Conservation (phyloP, 495 filamentous ascomycete species). For the Talaromyces borbonicus region DNA sequence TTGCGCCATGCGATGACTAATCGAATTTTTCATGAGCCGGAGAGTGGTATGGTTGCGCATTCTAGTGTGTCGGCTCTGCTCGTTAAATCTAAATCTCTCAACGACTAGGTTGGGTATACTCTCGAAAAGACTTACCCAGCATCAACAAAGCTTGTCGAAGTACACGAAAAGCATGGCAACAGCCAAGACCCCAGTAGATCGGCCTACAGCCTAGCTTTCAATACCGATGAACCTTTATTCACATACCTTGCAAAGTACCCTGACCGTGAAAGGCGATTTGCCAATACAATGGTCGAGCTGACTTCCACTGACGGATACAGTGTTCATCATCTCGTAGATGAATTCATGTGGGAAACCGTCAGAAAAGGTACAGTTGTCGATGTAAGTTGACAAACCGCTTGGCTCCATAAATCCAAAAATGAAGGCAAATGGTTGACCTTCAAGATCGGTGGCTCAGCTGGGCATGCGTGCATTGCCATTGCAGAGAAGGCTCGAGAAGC, state of each 20-base stretch:
- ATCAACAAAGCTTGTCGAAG: background rate
- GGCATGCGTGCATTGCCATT: background rate
- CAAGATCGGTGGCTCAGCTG: background rate
- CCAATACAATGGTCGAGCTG: background rate
- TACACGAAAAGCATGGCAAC: background rate
- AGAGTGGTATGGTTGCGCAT: conserved; percentile 40
- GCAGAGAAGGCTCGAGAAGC: too few relatives aligned
- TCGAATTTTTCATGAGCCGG: conserved; percentile 42
- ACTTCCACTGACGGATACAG: background rate
- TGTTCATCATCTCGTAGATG: background rate
- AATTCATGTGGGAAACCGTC: background rate
- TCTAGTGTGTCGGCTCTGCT: conserved; percentile 26
- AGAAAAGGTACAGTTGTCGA: background rate
- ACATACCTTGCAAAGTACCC: background rate
- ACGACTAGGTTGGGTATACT: conserved; percentile 2
- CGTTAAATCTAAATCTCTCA: background rate
- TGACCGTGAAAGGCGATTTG: background rate
- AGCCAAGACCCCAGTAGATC: background rate
- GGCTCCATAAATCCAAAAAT: background rate
- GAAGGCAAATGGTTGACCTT: background rate
- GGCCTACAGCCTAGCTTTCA: background rate
- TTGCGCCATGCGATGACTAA: conserved; percentile 46
- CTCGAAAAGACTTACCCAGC: background rate
- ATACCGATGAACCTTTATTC: conserved; percentile 1
- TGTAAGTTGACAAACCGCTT: background rate